These are phyloP conservation scores for Paraphoma chrysanthemicola DNA, from an alignment of 2,329 filamentous ascomycete genomes.

Conservation along the genomic window DNA sequence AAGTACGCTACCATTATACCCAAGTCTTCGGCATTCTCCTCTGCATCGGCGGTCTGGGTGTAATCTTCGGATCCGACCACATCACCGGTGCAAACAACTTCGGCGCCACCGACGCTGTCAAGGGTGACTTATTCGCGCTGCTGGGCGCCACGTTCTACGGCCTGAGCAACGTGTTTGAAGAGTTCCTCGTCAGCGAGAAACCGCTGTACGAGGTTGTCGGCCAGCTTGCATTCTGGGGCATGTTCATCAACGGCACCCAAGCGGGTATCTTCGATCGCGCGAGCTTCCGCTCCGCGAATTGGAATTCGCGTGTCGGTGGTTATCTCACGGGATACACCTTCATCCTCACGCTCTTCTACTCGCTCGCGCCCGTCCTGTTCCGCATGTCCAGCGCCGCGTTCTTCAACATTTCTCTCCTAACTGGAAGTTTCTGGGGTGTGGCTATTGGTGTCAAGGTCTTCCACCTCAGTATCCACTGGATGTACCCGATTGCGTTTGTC, in stretches of 20 bases:
- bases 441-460: constrained; percentile 92
- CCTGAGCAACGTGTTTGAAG: constrained; percentile 87
- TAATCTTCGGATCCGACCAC: constrained; percentile 87
- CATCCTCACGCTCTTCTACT: constrained; percentile 84
- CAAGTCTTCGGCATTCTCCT: constrained; percentile 88
- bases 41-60: constrained; percentile 88
- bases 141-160: constrained; percentile 92
- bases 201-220: constrained; percentile 93
- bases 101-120: constrained; percentile 73
- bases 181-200: constrained; percentile 86
- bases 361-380: constrained; percentile 83
- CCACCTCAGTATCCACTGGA: constrained; percentile 77
- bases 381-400: constrained; percentile 91
- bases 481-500: constrained; percentile 96
- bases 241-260: constrained; percentile 89
- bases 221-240: constrained; percentile 86
- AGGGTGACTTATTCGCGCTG: constrained; percentile 91
- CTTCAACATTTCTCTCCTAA: constrained; percentile 94
- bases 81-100: constrained; percentile 77
- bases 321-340: constrained; percentile 93
- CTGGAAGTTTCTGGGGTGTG: constrained; percentile 96
- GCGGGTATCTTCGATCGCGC: constrained; percentile 88
- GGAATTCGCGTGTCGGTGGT: constrained; percentile 67
- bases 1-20: constrained; percentile 86
- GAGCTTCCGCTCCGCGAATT: constrained; percentile 63